Conservation (phyloP, 2,329 filamentous ascomycete genomes). For the Claviceps humidiphila region DNA sequence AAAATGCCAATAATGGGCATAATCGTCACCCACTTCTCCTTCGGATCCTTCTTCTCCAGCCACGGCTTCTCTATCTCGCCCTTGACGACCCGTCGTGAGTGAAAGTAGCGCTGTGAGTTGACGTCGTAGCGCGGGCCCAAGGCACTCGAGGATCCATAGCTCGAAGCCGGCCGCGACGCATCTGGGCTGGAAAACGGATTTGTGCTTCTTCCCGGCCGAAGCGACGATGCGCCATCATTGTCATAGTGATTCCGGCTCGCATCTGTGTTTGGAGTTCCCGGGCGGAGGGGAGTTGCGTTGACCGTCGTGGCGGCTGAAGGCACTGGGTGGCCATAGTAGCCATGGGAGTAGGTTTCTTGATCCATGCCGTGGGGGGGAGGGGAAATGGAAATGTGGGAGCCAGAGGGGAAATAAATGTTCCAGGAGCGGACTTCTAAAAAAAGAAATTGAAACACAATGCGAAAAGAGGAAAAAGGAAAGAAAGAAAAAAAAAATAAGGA, state of each 20-base stretch:
- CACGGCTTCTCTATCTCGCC: conserved; percentile 66
- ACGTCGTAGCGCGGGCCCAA: conserved; percentile 23
- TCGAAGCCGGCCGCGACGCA: conserved; percentile 32
- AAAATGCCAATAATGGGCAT: conserved; percentile 60
- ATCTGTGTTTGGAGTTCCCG: conserved; percentile 30
- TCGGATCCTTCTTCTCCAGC: conserved; percentile 58
- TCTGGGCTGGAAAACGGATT: conserved; percentile 35
- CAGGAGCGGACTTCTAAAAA: too few relatives aligned
- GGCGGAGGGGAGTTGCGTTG: conserved; percentile 25
- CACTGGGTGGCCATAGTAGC: conserved; percentile 15
- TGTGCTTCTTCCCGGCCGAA: conserved; percentile 14
- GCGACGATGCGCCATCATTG: conserved; percentile 23
- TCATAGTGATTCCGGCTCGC: conserved; percentile 28
- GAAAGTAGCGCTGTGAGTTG: conserved; percentile 48
- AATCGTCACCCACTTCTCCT: conserved; percentile 78
- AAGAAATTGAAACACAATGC: background rate
- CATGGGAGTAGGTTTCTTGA: conserved; percentile 11
- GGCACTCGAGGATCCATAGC: conserved; percentile 31
- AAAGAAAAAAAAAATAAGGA: too few relatives aligned
- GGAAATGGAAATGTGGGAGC: background rate
- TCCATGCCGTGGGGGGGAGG: conserved; percentile 13
- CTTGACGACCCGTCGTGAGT: conserved; percentile 59
- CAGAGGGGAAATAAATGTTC: too few relatives aligned
- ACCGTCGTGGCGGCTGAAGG: conserved; percentile 25
- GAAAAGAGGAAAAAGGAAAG: background rate